Evolutionary conservation across 1,284 basidiomycete genomes (phyloP), one percentile per base, ranked within the genome.

Genomic region (Singerocomus inundabilis): DNA sequence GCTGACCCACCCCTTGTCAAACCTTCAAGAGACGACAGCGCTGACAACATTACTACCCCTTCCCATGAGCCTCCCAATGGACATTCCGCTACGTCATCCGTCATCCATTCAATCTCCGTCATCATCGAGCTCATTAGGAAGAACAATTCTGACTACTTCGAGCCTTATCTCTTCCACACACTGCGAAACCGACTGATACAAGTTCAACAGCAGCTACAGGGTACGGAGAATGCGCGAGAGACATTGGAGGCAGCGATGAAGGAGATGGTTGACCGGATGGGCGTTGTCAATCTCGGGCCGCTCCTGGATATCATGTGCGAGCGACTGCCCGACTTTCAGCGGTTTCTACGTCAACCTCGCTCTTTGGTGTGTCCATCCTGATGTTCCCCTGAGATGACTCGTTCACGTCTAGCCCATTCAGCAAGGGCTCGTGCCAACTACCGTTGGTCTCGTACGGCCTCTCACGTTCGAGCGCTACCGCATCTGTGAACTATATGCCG

Each of bases 111-210:
- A 25, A 90, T 96, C 58, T 88, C 89, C 44, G 84, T 99, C 61
- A 79, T 98, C 56, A 91, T 98, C 61, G 97, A 99, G 69, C 80
- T 99, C 33, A 98, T 99, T 59, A 83, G 97, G 48, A 95, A 98
- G 69, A 99, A 99, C 72, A 99, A 99, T 70, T 96, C 94, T 46
- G 96, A 99, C 69, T 98, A 95, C 68, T 96, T 97, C 64, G 97
- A 99, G 72, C 96, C 95, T 13, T 97, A 96, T 69, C 79, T 98
- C n/a, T 97, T 98, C 73, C 93, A 98, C 67, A 94, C 92, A 1
- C 73, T 98, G 37, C 86, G 94, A 43, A 93, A 95, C 66, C 82
- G 92, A 41, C 79, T 98, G 28, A 93, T 97, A 56, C 84, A 87
- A 51, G 80, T 93, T 6, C 90, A 93, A 62, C 90, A 93, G 57